These are phyloP conservation scores for Xylariaceae sp. DNA, from an alignment of 2,329 filamentous ascomycete species.

Conservation along the genomic window DNA sequence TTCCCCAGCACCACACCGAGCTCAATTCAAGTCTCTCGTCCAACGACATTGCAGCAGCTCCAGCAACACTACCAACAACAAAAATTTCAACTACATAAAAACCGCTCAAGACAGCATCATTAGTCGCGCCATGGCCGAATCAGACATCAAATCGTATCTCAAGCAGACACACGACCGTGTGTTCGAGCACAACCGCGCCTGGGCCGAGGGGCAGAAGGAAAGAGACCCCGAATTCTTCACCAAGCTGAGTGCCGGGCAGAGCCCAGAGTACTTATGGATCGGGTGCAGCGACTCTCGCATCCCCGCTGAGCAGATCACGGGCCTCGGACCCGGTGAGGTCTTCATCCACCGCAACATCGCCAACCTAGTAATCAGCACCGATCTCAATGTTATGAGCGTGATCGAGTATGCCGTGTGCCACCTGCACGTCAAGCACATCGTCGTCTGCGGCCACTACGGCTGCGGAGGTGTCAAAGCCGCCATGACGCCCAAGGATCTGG, in stretches of 20 bases:
- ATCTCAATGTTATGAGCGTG: constrained; percentile 75
- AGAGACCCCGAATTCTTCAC: constrained; percentile 63
- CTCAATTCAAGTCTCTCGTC: not conserved
- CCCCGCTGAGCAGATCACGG: constrained; percentile 84
- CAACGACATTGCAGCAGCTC: constrained; percentile 10
- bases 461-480: constrained; percentile 74
- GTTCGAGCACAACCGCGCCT: constrained; percentile 65
- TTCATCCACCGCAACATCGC: constrained; percentile 96
- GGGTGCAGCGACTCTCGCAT: constrained; percentile 88
- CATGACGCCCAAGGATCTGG: constrained; percentile 66
- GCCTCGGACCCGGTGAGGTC: constrained; percentile 80
- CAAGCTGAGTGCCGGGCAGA: constrained; percentile 61
- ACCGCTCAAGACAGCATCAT: constrained; percentile 1
- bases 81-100: not conserved
- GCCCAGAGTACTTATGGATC: constrained; percentile 77
- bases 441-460: constrained; percentile 76
- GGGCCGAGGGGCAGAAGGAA: constrained; percentile 56
- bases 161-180: constrained; percentile 62
- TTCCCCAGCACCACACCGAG: not conserved
- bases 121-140: constrained; percentile 23
- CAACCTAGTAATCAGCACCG: constrained; percentile 76
- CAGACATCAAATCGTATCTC: constrained; percentile 52
- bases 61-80: not conserved
- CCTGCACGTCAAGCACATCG: constrained; percentile 75
- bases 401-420: constrained; percentile 84